Conservation (phyloP, 257 asterid species). For the Solanum chilense region DNA sequence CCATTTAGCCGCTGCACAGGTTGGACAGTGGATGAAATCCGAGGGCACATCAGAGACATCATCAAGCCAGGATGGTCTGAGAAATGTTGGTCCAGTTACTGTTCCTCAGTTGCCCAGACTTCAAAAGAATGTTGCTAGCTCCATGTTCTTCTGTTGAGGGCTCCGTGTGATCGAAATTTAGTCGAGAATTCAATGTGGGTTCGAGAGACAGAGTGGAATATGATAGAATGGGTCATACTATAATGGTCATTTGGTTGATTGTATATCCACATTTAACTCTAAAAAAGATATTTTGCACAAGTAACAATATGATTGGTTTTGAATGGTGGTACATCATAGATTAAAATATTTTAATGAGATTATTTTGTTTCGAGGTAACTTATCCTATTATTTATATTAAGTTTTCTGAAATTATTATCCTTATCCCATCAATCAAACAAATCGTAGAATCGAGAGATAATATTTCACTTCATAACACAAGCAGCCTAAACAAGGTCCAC, state of each 20-base stretch:
- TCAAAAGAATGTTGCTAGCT: constrained; percentile 48
- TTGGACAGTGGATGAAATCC: constrained; percentile 87
- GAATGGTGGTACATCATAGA: background rate
- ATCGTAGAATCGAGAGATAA: background rate
- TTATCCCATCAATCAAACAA: background rate
- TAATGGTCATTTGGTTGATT: background rate
- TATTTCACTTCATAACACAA: background rate
- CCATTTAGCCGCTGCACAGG: constrained; percentile 84
- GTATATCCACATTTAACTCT: background rate
- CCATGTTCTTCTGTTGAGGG: constrained; percentile 70
- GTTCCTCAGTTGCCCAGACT: constrained; percentile 66
- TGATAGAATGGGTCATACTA: background rate
- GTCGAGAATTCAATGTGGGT: no score
- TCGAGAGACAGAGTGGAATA: no score
- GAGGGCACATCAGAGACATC: constrained; percentile 81
- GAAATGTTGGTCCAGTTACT: constrained; percentile 46
- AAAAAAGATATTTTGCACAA: background rate
- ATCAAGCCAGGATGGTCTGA: constrained; percentile 59
- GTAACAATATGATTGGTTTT: background rate
- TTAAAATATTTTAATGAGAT: background rate
- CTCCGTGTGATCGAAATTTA: background rate
- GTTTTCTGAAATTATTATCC: background rate
- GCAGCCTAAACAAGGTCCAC: background rate
- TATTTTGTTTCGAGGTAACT: background rate
- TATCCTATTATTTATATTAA: background rate